Conservation (phyloP, 345 rosid species). For the Citrus maxima region DNA sequence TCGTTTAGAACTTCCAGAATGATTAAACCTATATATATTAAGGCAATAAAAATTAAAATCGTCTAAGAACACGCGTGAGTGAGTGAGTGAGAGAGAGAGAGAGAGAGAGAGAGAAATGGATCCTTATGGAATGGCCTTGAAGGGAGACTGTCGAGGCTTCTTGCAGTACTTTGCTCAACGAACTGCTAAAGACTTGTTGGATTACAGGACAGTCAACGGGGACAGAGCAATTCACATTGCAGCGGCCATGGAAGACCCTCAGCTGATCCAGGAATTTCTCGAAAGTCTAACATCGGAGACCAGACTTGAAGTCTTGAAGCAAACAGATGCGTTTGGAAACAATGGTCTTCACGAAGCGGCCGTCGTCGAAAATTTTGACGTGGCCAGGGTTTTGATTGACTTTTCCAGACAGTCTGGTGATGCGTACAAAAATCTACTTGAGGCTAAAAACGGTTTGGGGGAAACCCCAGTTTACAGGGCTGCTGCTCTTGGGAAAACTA, state of each 20-base stretch:
- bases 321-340: background rate
- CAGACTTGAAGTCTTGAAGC: background rate
- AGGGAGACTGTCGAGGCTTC: background rate
- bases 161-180: background rate
- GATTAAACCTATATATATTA: too few species aligned
- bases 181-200: background rate
- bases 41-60: too few species aligned
- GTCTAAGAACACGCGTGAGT: too few species aligned
- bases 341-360: background rate
- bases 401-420: background rate
- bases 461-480: background rate
- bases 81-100: too few species aligned
- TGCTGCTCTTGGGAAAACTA: background rate
- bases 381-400: background rate
- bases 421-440: background rate
- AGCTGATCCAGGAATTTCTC: background rate
- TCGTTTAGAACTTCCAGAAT: too few species aligned
- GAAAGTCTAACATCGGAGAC: too few species aligned
- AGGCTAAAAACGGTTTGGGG: background rate
- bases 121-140: background rate
- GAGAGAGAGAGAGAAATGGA: too few species aligned
- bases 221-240: background rate
- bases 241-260: background rate
- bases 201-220: background rate
- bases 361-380: background rate